phyloP scores from a whole-genome alignment of 139 green algal genomes.

The Picocystis salinarum region DNA sequence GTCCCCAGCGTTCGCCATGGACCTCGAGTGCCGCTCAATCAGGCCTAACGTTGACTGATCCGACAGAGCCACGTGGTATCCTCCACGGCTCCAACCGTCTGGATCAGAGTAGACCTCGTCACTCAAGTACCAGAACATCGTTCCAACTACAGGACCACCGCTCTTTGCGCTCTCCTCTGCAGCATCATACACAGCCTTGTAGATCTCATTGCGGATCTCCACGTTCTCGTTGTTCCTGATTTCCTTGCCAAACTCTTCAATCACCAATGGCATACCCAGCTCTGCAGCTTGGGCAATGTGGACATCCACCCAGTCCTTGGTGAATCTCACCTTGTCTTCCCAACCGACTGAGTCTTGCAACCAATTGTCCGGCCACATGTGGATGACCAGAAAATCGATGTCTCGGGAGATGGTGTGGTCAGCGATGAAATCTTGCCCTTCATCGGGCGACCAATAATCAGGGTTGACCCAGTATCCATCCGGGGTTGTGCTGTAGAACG shows the following conservation, averaged over 20 bases:
- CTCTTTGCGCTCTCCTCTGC: constrained; percentile 6
- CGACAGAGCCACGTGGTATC: too few species aligned
- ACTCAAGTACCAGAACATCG: constrained; percentile 39
- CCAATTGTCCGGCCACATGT: constrained; percentile 54
- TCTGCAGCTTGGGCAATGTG: constrained; percentile 24
- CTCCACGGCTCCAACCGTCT: too few species aligned
- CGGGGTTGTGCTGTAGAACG: constrained; percentile 29
- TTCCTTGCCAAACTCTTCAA: constrained; percentile 60
- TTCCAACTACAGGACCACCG: constrained; percentile 18
- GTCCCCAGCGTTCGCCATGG: too few species aligned
- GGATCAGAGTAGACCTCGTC: too few species aligned
- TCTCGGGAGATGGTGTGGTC: constrained; percentile 22
- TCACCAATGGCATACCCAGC: constrained; percentile 43
- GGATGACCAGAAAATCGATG: constrained; percentile 54
- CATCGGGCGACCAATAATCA: constrained; percentile 23
- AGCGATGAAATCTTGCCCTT: constrained; percentile 51
- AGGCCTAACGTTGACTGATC: too few species aligned
- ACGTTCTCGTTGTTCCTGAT: constrained; percentile 6
- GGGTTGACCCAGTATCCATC: constrained; percentile 16
- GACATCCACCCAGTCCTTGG: constrained; percentile 23
- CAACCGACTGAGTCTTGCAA: neutral
- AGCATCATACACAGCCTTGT: neutral
- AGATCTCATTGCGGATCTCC: neutral
- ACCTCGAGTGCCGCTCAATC: too few species aligned
- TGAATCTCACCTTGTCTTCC: constrained; percentile 15